Base-by-base conservation (phyloP, 768 basidiomycete species). In the Rhodotorula graminis region DNA sequence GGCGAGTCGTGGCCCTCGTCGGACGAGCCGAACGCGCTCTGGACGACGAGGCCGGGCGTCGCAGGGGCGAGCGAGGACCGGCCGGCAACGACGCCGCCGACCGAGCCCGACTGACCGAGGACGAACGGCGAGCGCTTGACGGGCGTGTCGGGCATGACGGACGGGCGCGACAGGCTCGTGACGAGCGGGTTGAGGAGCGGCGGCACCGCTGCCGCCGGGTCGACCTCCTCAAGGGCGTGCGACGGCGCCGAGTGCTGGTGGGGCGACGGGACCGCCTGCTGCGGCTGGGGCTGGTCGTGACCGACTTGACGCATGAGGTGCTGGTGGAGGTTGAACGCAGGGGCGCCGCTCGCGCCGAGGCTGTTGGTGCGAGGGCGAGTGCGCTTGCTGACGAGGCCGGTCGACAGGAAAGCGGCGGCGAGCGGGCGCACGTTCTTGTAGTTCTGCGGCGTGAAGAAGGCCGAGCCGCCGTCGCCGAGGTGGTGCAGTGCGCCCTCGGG, bases 331-430 rank as follows among this genome's bases (percentile, higher is more conserved):
- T 75, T 71, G 70, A 71, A 71, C 25, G 58, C 44, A 19, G 73
- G 70, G 31, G 73, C 67, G 33, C 66, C 70, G 55, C 47, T 55
- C n/a, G 47, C 33, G 46, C 56, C 56, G 15, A 61, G n/a, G 23
- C 56, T 72, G 42, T 42, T 50, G 58, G 56, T 69, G 56, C 74
- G 69, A 46, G 67, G 67, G 55, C 65, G 73, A 63, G 27, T 69
- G 29, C 69, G 77, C 79, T 82, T 82, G 69, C 69, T 72, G 64
- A 83, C 78, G 42, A 83, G 76, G 2, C 83, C 83, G 18, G 82
- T 82, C 27, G 80, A 81, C 49, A 80, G 79, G 71, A 83, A 83
- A 2, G 82, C 82, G 3, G 82, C 81, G 18, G 77, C 76, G 15
- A 78, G 74, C 2, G 78, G 78, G 42, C 71, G 49, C 31, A 78